phyloP scores from a whole-genome alignment of 805 yeast genomes.

The Yarrowia hollandica region DNA sequence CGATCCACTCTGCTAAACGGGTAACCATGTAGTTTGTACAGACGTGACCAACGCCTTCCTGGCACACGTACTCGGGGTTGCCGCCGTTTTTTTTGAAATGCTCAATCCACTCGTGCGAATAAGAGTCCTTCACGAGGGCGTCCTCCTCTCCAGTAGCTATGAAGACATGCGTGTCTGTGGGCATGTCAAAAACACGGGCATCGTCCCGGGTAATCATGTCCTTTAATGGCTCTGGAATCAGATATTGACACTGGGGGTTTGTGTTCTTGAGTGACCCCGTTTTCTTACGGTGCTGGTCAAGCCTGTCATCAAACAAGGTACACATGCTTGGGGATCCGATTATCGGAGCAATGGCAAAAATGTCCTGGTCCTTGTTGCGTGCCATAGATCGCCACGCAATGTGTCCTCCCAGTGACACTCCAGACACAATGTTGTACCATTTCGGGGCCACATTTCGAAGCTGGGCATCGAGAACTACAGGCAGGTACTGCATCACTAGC shows the following conservation, averaged over 20 bases:
- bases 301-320: conserved; percentile 42
- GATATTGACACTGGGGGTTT: conserved; percentile 25
- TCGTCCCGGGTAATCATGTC: conserved; percentile 3
- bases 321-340: conserved; percentile 53
- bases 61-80: conserved; percentile 36
- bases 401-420: conserved; percentile 61
- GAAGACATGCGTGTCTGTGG: conserved; percentile 33
- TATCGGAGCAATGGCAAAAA: conserved; percentile 49
- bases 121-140: conserved; percentile 42
- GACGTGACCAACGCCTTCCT: conserved; percentile 40
- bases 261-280: conserved; percentile 5
- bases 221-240: conserved; percentile 26
- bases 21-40: conserved; percentile 39
- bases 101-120: conserved; percentile 40
- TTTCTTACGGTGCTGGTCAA: conserved; percentile 8
- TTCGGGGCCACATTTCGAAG: conserved; percentile 37
- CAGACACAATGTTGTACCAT: conserved; percentile 46
- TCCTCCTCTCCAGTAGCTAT: conserved; percentile 44
- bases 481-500: conserved; percentile 49
- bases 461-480: conserved; percentile 36
- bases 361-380: conserved; percentile 42
- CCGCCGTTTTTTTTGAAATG: conserved; percentile 29
- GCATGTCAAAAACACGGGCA: conserved; percentile 31
- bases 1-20: conserved; percentile 36
- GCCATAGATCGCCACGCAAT: conserved; percentile 48